Evolutionary conservation across 257 asterid genomes (phyloP), one percentile per base, ranked within the genome.

Genomic region (Catharanthus roseus): DNA sequence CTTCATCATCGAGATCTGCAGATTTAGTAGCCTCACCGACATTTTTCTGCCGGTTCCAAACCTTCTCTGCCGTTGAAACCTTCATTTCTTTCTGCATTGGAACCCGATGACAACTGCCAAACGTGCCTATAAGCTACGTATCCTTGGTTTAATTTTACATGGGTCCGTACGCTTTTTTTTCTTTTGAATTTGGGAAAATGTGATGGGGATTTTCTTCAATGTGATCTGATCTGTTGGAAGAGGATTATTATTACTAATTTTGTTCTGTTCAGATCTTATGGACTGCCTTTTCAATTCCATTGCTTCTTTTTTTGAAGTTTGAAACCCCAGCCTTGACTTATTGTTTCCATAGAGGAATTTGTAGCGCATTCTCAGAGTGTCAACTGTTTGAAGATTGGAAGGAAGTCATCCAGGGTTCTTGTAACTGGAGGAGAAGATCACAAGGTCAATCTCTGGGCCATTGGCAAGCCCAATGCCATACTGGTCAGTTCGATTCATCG

Each of bases 371-470:
- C 99, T 55, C 85, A 77, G 80, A 89, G 91, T 77, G 99, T 93
- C 28, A 93, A 93, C 85, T 91, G 99, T 86, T 84, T 93, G 69
- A 93, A 93, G 86, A 91, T 93, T 56, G 99, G 99, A 79, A 84
- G 97, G 80, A 91, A 88, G 77, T 87, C 97, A 56, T 89, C 96
- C 56, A 81, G 99, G 86, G 96, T 93, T 84, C 96, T 93, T 72
- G 91, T 93, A 73, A 93, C 99, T 16, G 99, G 99, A 71, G 99
- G 99, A 70, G 99, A 93, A 88, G 99, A 93, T 87, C 97, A 93
- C 77, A 91, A 91, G 81, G 99, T 93, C 81, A 93, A 93, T 72
- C 95, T 91, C 12, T 93, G 99, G 99, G 89, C 99, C 77, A 93
- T 93, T 74, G 97, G 99, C 80, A 93, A 93, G 93, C 99, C 99